Percentiles rank a stretch among this genome's conserved stretches.
These are phyloP conservation scores for Geopyxis carbonaria DNA, from an alignment of 495 filamentous ascomycete species.

Conservation along the genomic window DNA sequence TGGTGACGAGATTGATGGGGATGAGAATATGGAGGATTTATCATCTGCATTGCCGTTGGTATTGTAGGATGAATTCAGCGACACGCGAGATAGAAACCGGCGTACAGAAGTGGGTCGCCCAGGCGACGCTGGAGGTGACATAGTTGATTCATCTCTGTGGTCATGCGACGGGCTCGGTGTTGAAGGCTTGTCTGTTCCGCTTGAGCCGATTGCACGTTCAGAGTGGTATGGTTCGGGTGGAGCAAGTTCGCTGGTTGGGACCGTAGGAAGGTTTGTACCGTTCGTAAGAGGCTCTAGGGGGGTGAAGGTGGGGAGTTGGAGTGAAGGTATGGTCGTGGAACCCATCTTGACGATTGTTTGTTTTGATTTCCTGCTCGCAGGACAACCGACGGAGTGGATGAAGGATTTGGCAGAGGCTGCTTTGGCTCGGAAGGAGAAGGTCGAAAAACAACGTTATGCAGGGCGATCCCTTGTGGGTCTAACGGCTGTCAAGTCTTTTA, in stretches of 20 bases:
- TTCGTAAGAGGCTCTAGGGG: constrained; percentile 23
- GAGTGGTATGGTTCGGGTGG: constrained; percentile 10
- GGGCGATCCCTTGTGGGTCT: too few species aligned
- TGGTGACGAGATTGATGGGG: constrained; percentile 23
- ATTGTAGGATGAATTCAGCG: constrained; percentile 25
- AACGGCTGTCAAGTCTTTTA: too few species aligned
- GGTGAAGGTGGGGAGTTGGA: constrained; percentile 17
- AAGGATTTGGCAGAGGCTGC: too few species aligned
- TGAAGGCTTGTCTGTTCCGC: neutral
- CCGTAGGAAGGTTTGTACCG: constrained; percentile 23
- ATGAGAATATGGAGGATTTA: constrained; percentile 18
- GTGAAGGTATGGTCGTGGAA: neutral
- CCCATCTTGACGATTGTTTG: too few species aligned
- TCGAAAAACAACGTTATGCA: too few species aligned
- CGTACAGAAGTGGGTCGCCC: constrained; percentile 26
- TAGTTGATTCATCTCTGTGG: constrained; percentile 10
- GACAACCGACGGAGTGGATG: too few species aligned
- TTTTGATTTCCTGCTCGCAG: too few species aligned
- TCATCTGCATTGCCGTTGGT: constrained; percentile 16
- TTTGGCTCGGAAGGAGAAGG: too few species aligned
- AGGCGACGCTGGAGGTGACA: constrained; percentile 20
- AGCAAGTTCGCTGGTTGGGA: constrained; percentile 13
- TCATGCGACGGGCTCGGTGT: constrained; percentile 12
- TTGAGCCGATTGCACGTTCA: constrained; percentile 7
- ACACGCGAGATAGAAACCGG: constrained; percentile 28